Conservation (phyloP, 129 eudicot genomes). For the Helianthus annuus region DNA sequence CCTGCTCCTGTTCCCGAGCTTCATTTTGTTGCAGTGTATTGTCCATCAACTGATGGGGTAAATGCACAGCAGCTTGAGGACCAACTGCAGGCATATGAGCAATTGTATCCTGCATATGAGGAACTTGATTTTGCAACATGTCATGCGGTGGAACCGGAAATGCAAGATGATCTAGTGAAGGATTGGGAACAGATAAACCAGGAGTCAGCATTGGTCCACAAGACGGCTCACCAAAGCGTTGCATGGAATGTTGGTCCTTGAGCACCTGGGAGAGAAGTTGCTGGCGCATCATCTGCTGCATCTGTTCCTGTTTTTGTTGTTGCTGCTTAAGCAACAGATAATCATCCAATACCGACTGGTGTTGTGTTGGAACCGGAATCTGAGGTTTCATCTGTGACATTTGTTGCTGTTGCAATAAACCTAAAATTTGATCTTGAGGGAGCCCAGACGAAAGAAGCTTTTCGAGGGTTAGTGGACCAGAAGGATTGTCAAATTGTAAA, state of each 20-base stretch:
- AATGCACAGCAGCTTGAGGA: slow-evolving; percentile 43
- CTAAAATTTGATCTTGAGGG: slow-evolving; percentile 69
- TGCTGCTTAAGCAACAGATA: slow-evolving; percentile 78
- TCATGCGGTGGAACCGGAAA: slow-evolving; percentile 43
- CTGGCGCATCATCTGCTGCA: slow-evolving; percentile 63
- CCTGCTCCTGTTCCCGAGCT: slow-evolving; percentile 41
- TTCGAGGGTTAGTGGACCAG: slow-evolving; percentile 51
- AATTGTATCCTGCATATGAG: slow-evolving; percentile 36
- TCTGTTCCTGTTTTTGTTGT: slow-evolving; percentile 66
- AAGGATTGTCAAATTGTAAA: slow-evolving; percentile 40
- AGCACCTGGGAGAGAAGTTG: slow-evolving; percentile 73
- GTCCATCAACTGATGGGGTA: slow-evolving; percentile 72
- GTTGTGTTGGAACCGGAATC: slow-evolving; percentile 56
- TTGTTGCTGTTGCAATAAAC: slow-evolving; percentile 73
- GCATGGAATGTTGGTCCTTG: slow-evolving; percentile 53
- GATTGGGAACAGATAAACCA: slow-evolving; percentile 43
- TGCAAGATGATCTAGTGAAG: slow-evolving; percentile 42
- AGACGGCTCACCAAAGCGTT: slow-evolving; percentile 50
- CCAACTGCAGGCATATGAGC: slow-evolving; percentile 39
- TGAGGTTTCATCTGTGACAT: slow-evolving; percentile 75
- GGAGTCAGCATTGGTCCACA: slow-evolving; percentile 50
- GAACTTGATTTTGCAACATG: slow-evolving; percentile 51
- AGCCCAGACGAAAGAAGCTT: slow-evolving; percentile 64
- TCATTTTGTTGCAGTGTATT: slow-evolving; percentile 25
- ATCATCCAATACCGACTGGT: slow-evolving; percentile 62